These are phyloP conservation scores for Penicillium lividum DNA, from an alignment of 495 filamentous ascomycete genomes.

Conservation along the genomic window DNA sequence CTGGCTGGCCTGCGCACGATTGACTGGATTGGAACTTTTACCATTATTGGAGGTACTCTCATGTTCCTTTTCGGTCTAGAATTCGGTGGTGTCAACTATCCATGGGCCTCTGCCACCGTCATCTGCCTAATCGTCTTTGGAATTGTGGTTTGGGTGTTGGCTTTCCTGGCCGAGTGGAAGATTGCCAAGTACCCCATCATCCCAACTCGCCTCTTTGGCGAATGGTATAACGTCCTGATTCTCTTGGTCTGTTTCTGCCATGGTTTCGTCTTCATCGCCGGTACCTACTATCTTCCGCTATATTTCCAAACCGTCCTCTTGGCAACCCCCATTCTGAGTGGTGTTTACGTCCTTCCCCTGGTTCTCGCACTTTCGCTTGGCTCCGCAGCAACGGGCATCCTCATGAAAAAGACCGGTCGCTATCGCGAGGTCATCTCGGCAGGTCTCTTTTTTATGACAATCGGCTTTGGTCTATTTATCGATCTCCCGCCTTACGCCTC, in stretches of 20 bases:
- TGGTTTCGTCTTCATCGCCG: conserved; percentile 71
- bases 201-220: conserved; percentile 66
- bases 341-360: conserved; percentile 77
- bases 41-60: conserved; percentile 73
- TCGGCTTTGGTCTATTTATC: conserved; percentile 58
- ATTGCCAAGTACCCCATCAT: conserved; percentile 77
- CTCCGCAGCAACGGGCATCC: conserved; percentile 64
- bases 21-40: conserved; percentile 71
- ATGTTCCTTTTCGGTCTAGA: conserved; percentile 83
- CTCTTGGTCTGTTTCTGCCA: conserved; percentile 63
- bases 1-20: conserved; percentile 69
- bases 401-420: conserved; percentile 70
- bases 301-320: conserved; percentile 79
- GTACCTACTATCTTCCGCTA: conserved; percentile 73
- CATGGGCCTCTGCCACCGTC: conserved; percentile 74
- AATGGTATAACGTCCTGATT: conserved; percentile 58
- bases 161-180: conserved; percentile 68
- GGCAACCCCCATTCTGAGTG: conserved; percentile 69
- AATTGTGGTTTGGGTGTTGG: conserved; percentile 58
- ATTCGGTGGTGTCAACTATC: conserved; percentile 71
- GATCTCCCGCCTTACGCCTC: conserved; percentile 47
- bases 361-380: conserved; percentile 67
- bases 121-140: conserved; percentile 82
- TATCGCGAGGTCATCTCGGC: conserved; percentile 50
- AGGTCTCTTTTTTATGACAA: conserved; percentile 51